phyloP scores from a whole-genome alignment of 2,329 filamentous ascomycete genomes.

The Camillea tinctor region DNA sequence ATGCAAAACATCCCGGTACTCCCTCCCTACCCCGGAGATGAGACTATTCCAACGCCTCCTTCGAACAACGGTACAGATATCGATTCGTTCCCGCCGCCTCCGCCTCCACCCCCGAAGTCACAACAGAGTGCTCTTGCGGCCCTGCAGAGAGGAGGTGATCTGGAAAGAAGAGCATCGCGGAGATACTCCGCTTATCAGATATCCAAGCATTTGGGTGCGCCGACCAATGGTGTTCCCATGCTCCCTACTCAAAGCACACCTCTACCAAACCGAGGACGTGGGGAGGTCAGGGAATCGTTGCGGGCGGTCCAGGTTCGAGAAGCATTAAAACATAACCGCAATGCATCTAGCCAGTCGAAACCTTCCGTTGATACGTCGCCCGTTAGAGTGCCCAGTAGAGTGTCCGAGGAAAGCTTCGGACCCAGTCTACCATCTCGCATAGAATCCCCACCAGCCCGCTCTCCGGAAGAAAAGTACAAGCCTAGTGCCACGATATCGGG shows the following conservation, averaged over 20 bases:
- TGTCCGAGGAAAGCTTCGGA: conserved; percentile 58
- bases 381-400: conserved; percentile 55
- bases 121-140: conserved; percentile 88
- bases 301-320: conserved; percentile 61
- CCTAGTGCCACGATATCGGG: conserved; percentile 60
- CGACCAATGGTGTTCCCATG: conserved; percentile 79
- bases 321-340: conserved; percentile 48
- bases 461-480: conserved; percentile 64
- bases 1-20: conserved; percentile 76
- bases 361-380: conserved; percentile 56
- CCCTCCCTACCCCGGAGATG: conserved; percentile 67
- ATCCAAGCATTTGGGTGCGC: conserved; percentile 83
- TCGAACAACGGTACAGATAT: conserved; percentile 52
- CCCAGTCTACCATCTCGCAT: conserved; percentile 29
- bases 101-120: conserved; percentile 78
- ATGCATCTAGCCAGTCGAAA: conserved; percentile 45
- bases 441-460: conserved; percentile 52
- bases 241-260: conserved; percentile 81
- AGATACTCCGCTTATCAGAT: conserved; percentile 97
- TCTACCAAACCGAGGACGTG: conserved; percentile 78
- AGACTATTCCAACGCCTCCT: conserved; percentile 45
- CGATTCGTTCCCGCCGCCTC: conserved; percentile 69
- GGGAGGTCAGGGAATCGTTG: conserved; percentile 80
- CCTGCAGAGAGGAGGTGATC: conserved; percentile 84
- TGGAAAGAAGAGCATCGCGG: conserved; percentile 88